phyloP scores from a whole-genome alignment of 2,329 filamentous ascomycete genomes.

The Zalaria sp. region DNA sequence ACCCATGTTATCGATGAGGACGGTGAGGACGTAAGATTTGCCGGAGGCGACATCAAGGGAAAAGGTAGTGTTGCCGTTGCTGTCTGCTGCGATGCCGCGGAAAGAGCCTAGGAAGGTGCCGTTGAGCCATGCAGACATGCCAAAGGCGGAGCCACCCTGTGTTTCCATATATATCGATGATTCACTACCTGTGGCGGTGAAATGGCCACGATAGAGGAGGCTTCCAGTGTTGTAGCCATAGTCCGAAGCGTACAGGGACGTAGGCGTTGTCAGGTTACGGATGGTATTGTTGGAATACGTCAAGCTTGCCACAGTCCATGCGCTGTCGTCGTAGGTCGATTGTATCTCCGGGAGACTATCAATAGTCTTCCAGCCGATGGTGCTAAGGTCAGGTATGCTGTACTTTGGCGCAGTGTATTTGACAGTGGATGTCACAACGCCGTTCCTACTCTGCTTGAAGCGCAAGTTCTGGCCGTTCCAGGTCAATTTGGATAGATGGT shows the following conservation, averaged over 20 bases:
- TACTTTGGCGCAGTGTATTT: constrained; percentile 38
- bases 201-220: constrained; percentile 56
- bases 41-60: constrained; percentile 36
- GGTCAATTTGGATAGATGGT: constrained; percentile 37
- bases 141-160: constrained; percentile 54
- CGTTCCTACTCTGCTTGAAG: constrained; percentile 13
- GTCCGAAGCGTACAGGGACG: constrained; percentile 50
- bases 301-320: constrained; percentile 49
- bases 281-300: constrained; percentile 47
- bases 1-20: constrained; percentile 61
- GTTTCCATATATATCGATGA: constrained; percentile 29
- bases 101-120: constrained; percentile 50
- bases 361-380: constrained; percentile 52
- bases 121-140: constrained; percentile 53
- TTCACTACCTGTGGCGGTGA: constrained; percentile 49
- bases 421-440: constrained; percentile 37
- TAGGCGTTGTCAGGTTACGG: constrained; percentile 44
- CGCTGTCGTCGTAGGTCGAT: constrained; percentile 50
- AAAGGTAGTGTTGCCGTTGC: constrained; percentile 42
- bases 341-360: constrained; percentile 59
- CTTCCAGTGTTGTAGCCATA: constrained; percentile 61
- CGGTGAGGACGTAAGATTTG: constrained; percentile 46
- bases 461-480: constrained; percentile 42
- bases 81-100: constrained; percentile 32
- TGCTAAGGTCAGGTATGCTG: constrained; percentile 41